Evolutionary conservation across 768 basidiomycete species (phyloP).

Genomic region (Boletus insuetus): DNA sequence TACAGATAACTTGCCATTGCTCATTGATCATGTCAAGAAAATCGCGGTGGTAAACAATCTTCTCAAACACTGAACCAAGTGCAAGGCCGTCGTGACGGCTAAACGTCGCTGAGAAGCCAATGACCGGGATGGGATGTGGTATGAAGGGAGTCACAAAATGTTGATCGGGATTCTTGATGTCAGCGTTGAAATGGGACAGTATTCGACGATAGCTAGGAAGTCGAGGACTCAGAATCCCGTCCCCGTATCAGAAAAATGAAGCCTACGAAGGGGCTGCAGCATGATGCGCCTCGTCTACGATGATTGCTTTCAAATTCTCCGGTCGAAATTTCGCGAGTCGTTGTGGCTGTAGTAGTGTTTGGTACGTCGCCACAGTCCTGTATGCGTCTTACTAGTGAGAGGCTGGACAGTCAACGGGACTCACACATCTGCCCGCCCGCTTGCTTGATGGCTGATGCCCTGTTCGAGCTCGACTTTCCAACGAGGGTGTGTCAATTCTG

Average conservation of each 20-base stretch:
- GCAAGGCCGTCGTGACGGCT: constrained; percentile 88
- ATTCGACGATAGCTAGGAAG: constrained; percentile 69
- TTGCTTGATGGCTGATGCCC: constrained; percentile 67
- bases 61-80: constrained; percentile 83
- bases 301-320: constrained; percentile 61
- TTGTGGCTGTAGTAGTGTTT: constrained; percentile 66
- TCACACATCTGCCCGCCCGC: constrained; percentile 83
- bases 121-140: constrained; percentile 65
- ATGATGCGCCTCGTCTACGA: constrained; percentile 95
- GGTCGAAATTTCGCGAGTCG: constrained; percentile 78
- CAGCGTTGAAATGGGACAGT: constrained; percentile 75
- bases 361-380: constrained; percentile 87
- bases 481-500: constrained; percentile 59
- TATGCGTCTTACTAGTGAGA: neutral
- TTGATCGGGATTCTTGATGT: constrained; percentile 55
- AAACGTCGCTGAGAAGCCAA: constrained; percentile 96
- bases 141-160: constrained; percentile 36
- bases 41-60: constrained; percentile 89
- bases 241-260: neutral
- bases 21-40: constrained; percentile 93
- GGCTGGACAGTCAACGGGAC: neutral
- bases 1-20: constrained; percentile 56
- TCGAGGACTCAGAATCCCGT: constrained; percentile 3
- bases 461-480: constrained; percentile 93
- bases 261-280: constrained; percentile 86